Conservation (phyloP, 768 basidiomycete species). For the Paxillus involutus region DNA sequence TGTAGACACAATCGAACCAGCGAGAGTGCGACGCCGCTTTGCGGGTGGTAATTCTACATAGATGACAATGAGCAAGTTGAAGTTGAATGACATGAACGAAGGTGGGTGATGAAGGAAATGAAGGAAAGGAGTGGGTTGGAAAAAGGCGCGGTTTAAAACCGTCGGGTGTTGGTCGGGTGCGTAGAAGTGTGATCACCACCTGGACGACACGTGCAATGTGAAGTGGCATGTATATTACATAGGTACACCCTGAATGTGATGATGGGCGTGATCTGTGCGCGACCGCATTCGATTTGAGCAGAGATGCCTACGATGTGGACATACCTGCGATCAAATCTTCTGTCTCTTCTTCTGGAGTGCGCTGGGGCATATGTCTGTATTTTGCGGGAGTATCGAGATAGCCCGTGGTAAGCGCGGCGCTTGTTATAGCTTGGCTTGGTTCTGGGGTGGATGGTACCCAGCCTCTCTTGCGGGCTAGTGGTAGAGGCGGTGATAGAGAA, state of each 20-base stretch:
- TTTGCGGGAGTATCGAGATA: conserved; percentile 72
- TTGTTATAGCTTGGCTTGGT: conserved; percentile 52
- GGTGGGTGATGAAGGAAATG: conserved; percentile 8
- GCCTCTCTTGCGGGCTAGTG: conserved; percentile 59
- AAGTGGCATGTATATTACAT: conserved; percentile 18
- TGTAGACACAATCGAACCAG: conserved; percentile 80
- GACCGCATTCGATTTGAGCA: conserved; percentile 21
- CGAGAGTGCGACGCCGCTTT: conserved; percentile 79
- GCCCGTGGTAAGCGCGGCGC: conserved; percentile 54
- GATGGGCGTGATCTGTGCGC: conserved; percentile 21
- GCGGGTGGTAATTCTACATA: conserved; percentile 73
- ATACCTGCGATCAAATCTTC: conserved; percentile 48
- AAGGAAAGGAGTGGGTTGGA: conserved; percentile 8
- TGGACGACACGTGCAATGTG: conserved; percentile 16
- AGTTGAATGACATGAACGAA: conserved; percentile 32
- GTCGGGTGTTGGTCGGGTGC: conserved; percentile 4
- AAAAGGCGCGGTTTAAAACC: conserved; percentile 18
- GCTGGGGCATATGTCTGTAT: conserved; percentile 42
- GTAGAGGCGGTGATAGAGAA: conserved; percentile 35
- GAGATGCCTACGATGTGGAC: conserved; percentile 22
- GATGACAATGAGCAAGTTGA: conserved; percentile 44
- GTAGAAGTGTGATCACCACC: conserved; percentile 11
- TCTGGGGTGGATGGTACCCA: conserved; percentile 69
- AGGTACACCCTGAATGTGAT: conserved; percentile 9
- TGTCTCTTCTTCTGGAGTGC: conserved; percentile 37